Evolutionary conservation across 2,329 filamentous ascomycete genomes (phyloP).

Genomic region (Pseudocercospora fuligena): DNA sequence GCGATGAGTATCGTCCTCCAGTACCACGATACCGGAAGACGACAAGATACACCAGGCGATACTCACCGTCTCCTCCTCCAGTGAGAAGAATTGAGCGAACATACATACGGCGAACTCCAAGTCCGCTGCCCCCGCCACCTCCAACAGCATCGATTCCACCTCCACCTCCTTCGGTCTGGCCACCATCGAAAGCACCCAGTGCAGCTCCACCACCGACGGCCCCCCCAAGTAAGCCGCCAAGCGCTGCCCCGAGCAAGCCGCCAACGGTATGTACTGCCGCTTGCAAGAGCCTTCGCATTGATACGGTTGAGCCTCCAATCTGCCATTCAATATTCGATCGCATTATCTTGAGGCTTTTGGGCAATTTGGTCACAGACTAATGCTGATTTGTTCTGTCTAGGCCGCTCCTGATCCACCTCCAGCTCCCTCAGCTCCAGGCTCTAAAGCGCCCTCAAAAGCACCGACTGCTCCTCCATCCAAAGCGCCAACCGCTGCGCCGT

Average conservation of each 20-base stretch:
- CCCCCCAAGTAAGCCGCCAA: slow-evolving; percentile 19
- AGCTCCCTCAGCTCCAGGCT: slow-evolving; percentile 6
- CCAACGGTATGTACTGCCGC: slow-evolving; percentile 3
- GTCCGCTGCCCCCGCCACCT: slow-evolving; percentile 20
- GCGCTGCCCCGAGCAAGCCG: slow-evolving; percentile 24
- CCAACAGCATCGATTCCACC: slow-evolving; percentile 21
- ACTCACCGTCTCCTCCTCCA: slow-evolving; percentile 30
- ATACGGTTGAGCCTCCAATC: neutral
- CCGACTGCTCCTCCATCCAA: slow-evolving; percentile 16
- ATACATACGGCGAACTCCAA: slow-evolving; percentile 28
- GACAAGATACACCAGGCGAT: slow-evolving; percentile 21
- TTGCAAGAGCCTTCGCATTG: neutral
- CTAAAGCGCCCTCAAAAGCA: slow-evolving; percentile 23
- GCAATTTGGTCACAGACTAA: no score
- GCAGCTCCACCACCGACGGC: slow-evolving; percentile 22
- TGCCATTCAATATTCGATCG: neutral
- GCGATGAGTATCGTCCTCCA: slow-evolving; percentile 23
- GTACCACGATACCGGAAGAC: slow-evolving; percentile 17
- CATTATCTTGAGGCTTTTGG: neutral
- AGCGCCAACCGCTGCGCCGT: slow-evolving; percentile 22
- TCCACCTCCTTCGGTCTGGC: slow-evolving; percentile 26
- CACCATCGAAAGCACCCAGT: slow-evolving; percentile 22
- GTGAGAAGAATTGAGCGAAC: slow-evolving; percentile 29
- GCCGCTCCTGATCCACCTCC: slow-evolving; percentile 8
- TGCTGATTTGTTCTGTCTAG: neutral